Evolutionary conservation across 2,329 filamentous ascomycete species (phyloP).

Genomic region (Trichoderma koningii): DNA sequence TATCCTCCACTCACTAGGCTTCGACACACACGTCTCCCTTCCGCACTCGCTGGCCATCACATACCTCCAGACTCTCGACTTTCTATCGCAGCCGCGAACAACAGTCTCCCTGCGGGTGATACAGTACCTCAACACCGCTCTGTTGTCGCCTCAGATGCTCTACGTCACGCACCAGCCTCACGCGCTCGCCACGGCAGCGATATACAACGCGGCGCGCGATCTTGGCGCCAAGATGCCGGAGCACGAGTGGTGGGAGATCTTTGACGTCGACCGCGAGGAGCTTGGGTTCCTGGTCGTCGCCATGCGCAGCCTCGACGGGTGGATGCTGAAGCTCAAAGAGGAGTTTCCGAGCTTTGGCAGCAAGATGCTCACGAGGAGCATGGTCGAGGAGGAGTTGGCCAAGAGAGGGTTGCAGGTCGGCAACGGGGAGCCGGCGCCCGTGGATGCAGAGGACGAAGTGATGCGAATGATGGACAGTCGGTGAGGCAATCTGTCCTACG

Average conservation of each 20-base stretch:
- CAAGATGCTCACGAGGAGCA: constrained; percentile 60
- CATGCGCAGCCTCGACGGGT: constrained; percentile 75
- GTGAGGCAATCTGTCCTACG: constrained; percentile 27
- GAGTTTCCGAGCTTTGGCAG: constrained; percentile 52
- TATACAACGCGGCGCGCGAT: constrained; percentile 87
- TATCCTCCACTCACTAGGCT: constrained; percentile 74
- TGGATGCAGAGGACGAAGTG: constrained; percentile 48
- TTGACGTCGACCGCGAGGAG: constrained; percentile 93
- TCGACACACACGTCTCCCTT: constrained; percentile 80
- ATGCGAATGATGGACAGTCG: constrained; percentile 45
- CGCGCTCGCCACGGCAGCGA: constrained; percentile 79
- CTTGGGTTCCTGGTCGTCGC: constrained; percentile 89
- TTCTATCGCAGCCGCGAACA: constrained; percentile 50
- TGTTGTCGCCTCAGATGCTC: constrained; percentile 84
- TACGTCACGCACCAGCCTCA: constrained; percentile 92
- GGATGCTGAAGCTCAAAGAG: constrained; percentile 61
- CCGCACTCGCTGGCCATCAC: constrained; percentile 87
- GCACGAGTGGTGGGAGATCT: constrained; percentile 95
- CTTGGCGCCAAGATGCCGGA: constrained; percentile 75
- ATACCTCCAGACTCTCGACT: constrained; percentile 87
- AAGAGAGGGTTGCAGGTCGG: constrained; percentile 48
- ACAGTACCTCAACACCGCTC: constrained; percentile 79
- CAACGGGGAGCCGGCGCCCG: constrained; percentile 34
- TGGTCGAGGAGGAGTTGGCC: constrained; percentile 62
- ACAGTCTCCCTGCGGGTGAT: constrained; percentile 66